Evolutionary conservation across 139 green algal genomes (phyloP).

Genomic region (Micromonas commoda): DNA sequence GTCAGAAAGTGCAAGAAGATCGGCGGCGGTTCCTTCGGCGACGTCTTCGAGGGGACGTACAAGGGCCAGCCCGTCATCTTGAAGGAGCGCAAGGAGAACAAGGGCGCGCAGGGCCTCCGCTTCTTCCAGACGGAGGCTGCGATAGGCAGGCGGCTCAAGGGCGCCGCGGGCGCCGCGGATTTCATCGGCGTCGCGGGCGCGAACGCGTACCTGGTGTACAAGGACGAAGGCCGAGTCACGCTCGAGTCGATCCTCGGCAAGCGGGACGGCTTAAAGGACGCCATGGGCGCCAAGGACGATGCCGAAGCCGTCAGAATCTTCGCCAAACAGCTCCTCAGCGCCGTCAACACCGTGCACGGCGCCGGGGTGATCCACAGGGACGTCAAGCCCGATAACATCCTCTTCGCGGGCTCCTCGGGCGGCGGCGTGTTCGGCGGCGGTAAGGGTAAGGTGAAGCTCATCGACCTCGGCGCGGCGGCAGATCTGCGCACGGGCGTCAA

Average conservation of each 20-base stretch:
- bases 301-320: not conserved
- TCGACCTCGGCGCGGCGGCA: constrained; percentile 47
- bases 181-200: constrained; percentile 20
- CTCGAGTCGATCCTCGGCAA: not conserved
- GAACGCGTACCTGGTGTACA: constrained; percentile 17
- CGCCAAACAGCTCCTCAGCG: not conserved
- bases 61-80: not conserved
- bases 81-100: not conserved
- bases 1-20: constrained; percentile 7
- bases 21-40: constrained; percentile 2
- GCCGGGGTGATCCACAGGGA: constrained; percentile 21
- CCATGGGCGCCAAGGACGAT: not conserved
- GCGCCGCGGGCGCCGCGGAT: not conserved
- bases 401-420: constrained; percentile 12
- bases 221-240: constrained; percentile 11
- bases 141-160: constrained; percentile 1
- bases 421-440: too few relatives aligned
- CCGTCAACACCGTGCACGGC: constrained; percentile 4
- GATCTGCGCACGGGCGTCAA: constrained; percentile 50
- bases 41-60: constrained; percentile 10
- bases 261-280: not conserved
- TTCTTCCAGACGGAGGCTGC: constrained; percentile 12
- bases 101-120: not conserved
- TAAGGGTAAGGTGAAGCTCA: constrained; percentile 45
- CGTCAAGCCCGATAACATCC: constrained; percentile 19